A percentile compares a stretch with the other conserved stretches of the same genome.
Evolutionary conservation across 225 moss, liverwort and hornwort genomes (phyloP).

Genomic region (Marchantia polymorpha): DNA sequence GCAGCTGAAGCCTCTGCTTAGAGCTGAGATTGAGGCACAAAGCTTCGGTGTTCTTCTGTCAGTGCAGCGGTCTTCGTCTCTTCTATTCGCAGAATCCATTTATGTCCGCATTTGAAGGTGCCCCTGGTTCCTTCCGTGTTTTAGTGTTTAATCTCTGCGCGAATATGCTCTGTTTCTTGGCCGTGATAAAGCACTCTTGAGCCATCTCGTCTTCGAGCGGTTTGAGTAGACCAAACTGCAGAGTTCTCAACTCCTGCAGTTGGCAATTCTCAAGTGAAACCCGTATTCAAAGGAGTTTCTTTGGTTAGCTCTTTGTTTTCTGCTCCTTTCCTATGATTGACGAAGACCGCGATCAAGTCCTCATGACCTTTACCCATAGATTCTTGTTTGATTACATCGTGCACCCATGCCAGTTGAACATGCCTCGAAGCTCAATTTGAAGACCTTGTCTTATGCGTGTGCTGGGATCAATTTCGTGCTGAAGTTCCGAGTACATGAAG

Average conservation of each 20-base stretch:
- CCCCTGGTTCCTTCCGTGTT: too few species aligned
- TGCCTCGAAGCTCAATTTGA: too few species aligned
- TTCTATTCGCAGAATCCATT: background rate
- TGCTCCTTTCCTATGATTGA: background rate
- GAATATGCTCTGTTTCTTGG: too few species aligned
- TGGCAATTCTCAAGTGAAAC: background rate
- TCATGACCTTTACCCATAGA: background rate
- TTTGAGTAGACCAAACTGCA: background rate
- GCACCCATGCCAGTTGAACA: background rate
- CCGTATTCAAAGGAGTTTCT: too few species aligned
- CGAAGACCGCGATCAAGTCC: background rate
- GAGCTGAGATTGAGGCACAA: background rate
- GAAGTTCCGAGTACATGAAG: too few species aligned
- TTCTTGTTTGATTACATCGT: background rate
- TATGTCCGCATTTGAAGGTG: background rate
- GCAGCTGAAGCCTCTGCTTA: background rate
- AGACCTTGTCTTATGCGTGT: too few species aligned
- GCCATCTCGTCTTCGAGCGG: too few species aligned
- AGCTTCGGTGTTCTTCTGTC: background rate
- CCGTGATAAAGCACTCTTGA: too few species aligned
- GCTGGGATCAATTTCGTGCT: too few species aligned
- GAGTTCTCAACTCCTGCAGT: background rate
- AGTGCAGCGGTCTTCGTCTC: background rate
- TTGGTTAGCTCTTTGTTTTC: background rate
- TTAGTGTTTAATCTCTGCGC: too few species aligned